These are phyloP conservation scores for Trichoderma citrinoviride DNA, from an alignment of 2,329 filamentous ascomycete species.

Conservation along the genomic window DNA sequence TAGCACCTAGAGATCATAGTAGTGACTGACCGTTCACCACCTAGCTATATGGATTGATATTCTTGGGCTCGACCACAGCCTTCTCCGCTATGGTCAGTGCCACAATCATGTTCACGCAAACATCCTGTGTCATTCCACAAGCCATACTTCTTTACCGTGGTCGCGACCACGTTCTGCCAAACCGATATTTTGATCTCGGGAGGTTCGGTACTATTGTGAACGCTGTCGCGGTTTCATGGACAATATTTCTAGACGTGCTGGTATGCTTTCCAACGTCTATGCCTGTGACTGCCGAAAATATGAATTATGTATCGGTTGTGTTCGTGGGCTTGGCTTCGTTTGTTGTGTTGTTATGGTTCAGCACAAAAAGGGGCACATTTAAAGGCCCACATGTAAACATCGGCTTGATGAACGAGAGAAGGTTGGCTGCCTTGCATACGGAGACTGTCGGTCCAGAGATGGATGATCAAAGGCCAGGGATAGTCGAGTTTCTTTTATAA, in stretches of 20 bases:
- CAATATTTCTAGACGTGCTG: constrained; percentile 26
- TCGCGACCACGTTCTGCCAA: constrained; percentile 29
- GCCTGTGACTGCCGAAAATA: constrained; percentile 27
- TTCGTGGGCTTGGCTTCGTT: constrained; percentile 24
- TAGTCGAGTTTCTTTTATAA: background rate
- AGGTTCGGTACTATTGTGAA: constrained; percentile 29
- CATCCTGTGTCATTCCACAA: constrained; percentile 30
- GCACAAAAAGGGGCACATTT: constrained; percentile 25
- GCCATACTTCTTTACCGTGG: constrained; percentile 29
- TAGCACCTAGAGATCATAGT: background rate
- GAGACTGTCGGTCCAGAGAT: background rate
- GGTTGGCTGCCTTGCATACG: constrained; percentile 3
- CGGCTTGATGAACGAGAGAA: constrained; percentile 22
- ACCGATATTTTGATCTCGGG: constrained; percentile 28
- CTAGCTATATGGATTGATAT: constrained; percentile 32
- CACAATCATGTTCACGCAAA: constrained; percentile 30
- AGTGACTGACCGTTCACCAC: background rate
- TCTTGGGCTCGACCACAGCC: constrained; percentile 32
- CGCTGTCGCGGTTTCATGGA: constrained; percentile 25
- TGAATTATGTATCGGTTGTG: constrained; percentile 29
- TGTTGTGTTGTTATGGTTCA: constrained; percentile 26
- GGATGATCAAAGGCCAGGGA: background rate
- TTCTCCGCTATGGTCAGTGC: constrained; percentile 31
- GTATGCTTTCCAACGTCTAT: constrained; percentile 26
- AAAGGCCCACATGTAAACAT: constrained; percentile 28